Evolutionary conservation across 768 basidiomycete species (phyloP).

Genomic region (Candolleomyces efflorescens): DNA sequence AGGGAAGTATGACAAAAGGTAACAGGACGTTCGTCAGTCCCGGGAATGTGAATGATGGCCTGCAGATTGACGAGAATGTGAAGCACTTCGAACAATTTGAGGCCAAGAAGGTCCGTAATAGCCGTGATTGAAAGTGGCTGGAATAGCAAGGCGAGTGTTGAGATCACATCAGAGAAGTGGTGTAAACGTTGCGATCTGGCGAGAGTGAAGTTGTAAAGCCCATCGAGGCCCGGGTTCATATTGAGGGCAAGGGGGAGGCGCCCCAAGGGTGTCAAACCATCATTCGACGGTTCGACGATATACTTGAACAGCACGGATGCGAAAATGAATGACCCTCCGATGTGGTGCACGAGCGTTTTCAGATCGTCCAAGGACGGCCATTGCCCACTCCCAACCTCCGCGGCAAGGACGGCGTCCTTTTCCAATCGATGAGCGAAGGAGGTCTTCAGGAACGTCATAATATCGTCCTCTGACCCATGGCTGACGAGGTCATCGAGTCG

Average conservation of each 20-base stretch:
- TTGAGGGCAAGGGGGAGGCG: not conserved
- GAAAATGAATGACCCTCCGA: slow-evolving; percentile 19
- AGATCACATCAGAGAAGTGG: not conserved
- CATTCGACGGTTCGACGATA: not conserved
- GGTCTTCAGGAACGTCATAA: not conserved
- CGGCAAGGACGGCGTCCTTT: not conserved
- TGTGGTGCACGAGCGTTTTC: not conserved
- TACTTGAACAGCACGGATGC: not conserved
- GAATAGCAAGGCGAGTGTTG: not conserved
- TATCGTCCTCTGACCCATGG: not conserved
- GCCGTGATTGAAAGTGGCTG: not conserved
- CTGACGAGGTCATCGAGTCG: not conserved
- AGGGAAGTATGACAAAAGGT: not conserved
- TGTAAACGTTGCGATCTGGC: not conserved
- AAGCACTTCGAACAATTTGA: not conserved
- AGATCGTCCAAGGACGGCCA: not conserved
- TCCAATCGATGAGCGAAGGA: not conserved
- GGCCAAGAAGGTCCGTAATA: not conserved
- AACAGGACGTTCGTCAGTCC: not conserved
- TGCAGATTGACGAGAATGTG: not conserved
- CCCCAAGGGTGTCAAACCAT: not conserved
- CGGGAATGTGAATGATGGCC: not conserved
- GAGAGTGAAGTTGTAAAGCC: not conserved
- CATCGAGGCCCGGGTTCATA: not conserved
- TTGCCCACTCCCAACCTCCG: not conserved